Evolutionary conservation across 176 grass and related monocot genomes (phyloP).

Genomic region (Ampelocalamus luodianensis): DNA sequence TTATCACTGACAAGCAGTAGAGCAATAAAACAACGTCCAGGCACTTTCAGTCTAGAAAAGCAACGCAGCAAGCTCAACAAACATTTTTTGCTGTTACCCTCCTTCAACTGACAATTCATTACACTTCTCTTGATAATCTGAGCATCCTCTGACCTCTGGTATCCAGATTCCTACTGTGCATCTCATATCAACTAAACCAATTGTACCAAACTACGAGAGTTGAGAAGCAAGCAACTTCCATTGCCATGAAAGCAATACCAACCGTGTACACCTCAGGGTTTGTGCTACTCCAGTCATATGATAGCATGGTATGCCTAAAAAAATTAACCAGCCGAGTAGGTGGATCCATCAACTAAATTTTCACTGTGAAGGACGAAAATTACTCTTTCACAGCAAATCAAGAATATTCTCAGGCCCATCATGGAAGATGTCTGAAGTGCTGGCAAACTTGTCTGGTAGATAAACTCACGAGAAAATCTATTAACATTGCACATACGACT

Average conservation of each 20-base stretch:
- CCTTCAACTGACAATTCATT: neutral
- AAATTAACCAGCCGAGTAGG: constrained; percentile 1
- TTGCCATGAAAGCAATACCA: constrained; percentile 7
- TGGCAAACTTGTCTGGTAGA: constrained; percentile 26
- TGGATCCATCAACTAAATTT: constrained; percentile 21
- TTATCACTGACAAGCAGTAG: constrained; percentile 23
- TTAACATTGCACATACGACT: neutral
- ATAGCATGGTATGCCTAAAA: neutral
- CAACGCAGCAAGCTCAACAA: neutral
- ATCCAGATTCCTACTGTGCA: constrained; percentile 10
- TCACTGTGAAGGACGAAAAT: neutral
- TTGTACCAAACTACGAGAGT: constrained; percentile 3
- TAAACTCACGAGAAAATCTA: neutral
- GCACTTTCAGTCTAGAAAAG: neutral
- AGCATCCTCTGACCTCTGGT: neutral
- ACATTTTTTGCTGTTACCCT: constrained; percentile 2
- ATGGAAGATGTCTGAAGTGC: constrained; percentile 29
- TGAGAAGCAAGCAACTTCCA: constrained; percentile 14
- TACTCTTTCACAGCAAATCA: constrained; percentile 22
- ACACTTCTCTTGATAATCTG: constrained; percentile 17
- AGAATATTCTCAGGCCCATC: constrained; percentile 21
- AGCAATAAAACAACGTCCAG: constrained; percentile 20
- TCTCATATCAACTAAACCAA: constrained; percentile 33
- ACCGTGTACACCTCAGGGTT: neutral
- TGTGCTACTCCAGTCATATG: constrained; percentile 2